phyloP scores from a whole-genome alignment of 768 basidiomycete species.

The Boletus coccyginus region DNA sequence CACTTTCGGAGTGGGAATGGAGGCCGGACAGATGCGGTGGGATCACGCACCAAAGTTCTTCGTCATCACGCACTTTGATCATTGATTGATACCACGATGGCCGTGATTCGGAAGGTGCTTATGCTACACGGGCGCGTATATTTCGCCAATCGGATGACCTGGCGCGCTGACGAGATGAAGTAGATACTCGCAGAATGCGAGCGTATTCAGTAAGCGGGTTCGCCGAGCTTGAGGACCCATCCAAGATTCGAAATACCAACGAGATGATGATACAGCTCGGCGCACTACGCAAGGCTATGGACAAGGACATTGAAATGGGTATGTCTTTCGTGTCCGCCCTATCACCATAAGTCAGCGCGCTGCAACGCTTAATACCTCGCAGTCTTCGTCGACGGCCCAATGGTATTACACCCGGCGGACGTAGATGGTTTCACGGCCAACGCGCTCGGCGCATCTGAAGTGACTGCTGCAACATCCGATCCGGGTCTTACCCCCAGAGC shows the following conservation, averaged over 20 bases:
- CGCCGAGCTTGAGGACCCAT: conserved; percentile 19
- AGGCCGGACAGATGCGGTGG: no score
- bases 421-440: conserved; percentile 34
- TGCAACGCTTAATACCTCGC: neutral
- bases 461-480: conserved; percentile 36
- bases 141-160: neutral
- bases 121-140: conserved; percentile 44
- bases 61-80: neutral
- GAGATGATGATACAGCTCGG: conserved; percentile 47
- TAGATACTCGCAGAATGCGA: conserved; percentile 73
- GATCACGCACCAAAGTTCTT: neutral
- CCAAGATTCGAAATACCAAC: neutral
- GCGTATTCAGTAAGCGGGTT: conserved; percentile 70
- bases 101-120: conserved; percentile 35
- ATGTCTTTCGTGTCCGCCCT: neutral
- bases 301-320: conserved; percentile 67
- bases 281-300: conserved; percentile 68
- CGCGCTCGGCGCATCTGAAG: conserved; percentile 40
- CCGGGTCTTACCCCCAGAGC: conserved; percentile 57
- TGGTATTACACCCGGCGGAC: conserved; percentile 65
- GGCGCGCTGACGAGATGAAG: conserved; percentile 1
- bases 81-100: conserved; percentile 12
- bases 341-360: neutral
- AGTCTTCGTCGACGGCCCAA: conserved; percentile 78
- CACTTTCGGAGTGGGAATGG: neutral